Base-by-base conservation (phyloP, 2,329 filamentous ascomycete species). In the Phialophora tarda region DNA sequence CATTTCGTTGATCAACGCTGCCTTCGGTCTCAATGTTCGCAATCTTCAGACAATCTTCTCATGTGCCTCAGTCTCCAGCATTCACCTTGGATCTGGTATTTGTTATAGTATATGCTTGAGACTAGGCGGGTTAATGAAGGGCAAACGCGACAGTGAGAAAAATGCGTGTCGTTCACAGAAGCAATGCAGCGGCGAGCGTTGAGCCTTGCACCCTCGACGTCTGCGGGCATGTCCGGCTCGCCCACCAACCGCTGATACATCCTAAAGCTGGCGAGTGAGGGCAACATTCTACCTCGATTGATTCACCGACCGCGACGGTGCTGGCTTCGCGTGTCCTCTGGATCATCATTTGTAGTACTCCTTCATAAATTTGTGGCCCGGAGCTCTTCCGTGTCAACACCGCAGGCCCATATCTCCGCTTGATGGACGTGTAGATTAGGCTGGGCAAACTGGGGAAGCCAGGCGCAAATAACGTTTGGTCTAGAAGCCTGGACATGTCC, bases 1-100 rank as follows among this genome's bases (percentile, higher is more conserved):
- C 11, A 64, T 10, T 28, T 51, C 84, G 90, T 0, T 88, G 91
- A 73, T 98, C 91, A 0, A 79, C 84, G 12, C 85, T 99, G 1
- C 93, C 26, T 86, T 87, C 57, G 84, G 85, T 87, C 97, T 78
- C 88, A 91, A 73, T 57, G 23, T 47, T 47, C 44, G 8, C n/a
- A 41, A 12, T 51, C 55, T 34, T 28, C 11, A 8, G 17, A 28
- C 26, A 10, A 38, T 23, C 14, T 44, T 34, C 38, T n/a, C n/a
- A 89, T 48, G 96, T 98, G 7, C 26, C 62, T 67, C 44, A 64
- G 57, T 62, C 62, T 64, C 50, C 14, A 51, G 8, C 14, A 34
- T n/a, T n/a, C 17, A n/a, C 38, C 38, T n/a, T n/a, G 17, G 38
- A n/a, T n/a, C 17, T 5, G 17, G 14, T 44, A 44, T 17, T n/a